A percentile compares a stretch with the other conserved stretches of the same genome.
Evolutionary conservation across 257 asterid species (phyloP).

Genomic region (Solanum chmielewskii): DNA sequence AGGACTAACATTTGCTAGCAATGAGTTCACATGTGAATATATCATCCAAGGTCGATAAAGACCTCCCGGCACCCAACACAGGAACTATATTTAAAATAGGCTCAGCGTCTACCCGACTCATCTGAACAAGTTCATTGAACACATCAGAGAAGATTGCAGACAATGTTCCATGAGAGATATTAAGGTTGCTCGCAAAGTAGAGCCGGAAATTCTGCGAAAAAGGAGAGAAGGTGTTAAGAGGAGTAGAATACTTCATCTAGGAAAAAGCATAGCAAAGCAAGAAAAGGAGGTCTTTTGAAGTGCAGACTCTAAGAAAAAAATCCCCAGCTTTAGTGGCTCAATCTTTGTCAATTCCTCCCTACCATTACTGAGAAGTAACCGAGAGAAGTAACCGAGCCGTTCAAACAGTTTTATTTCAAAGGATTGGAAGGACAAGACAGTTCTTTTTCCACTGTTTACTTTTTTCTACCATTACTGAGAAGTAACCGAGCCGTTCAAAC

Average conservation of each 20-base stretch:
- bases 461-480: background rate
- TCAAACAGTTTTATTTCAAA: background rate
- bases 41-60: constrained; percentile 29
- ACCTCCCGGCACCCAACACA: constrained; percentile 63
- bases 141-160: constrained; percentile 37
- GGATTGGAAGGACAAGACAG: background rate
- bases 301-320: background rate
- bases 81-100: constrained; percentile 66
- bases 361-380: background rate
- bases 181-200: constrained; percentile 34
- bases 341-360: background rate
- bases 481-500: background rate
- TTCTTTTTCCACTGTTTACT: background rate
- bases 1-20: constrained; percentile 43
- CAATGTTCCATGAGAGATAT: constrained; percentile 30
- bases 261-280: background rate
- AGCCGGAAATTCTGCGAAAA: constrained; percentile 62
- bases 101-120: constrained; percentile 17
- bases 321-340: background rate
- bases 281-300: background rate
- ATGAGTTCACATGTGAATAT: constrained; percentile 69
- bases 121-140: constrained; percentile 39
- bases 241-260: background rate
- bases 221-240: constrained; percentile 1
- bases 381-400: background rate